These are phyloP conservation scores for Brettanomyces sp. DNA, from an alignment of 805 yeast genomes.

Conservation along the genomic window DNA sequence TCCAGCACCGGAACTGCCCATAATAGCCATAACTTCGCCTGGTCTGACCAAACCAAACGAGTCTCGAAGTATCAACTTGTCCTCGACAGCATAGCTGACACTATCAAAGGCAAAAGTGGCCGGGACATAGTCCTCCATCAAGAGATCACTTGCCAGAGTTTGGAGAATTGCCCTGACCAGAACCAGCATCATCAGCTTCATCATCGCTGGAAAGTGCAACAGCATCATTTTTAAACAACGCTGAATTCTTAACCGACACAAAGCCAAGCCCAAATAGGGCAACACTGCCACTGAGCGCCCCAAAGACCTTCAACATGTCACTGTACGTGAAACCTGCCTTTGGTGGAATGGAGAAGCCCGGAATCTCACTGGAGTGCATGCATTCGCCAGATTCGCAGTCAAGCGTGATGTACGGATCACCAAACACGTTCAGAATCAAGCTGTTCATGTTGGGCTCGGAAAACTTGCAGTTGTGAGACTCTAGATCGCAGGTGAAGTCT, in stretches of 20 bases:
- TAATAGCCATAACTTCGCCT: conserved; percentile 84
- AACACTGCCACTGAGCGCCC: conserved; percentile 33
- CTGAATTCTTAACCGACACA: conserved; percentile 48
- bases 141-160: conserved; percentile 23
- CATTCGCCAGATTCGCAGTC: conserved; percentile 85
- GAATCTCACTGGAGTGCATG: conserved; percentile 83
- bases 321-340: conserved; percentile 33
- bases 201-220: conserved; percentile 19
- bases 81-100: conserved; percentile 51
- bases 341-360: conserved; percentile 74
- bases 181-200: conserved; percentile 25
- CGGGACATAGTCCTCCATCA: conserved; percentile 49
- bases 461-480: conserved; percentile 56
- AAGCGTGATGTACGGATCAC: conserved; percentile 84
- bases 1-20: conserved; percentile 99
- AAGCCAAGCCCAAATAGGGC: conserved; percentile 33
- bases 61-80: conserved; percentile 45
- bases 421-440: conserved; percentile 80
- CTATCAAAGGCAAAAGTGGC: conserved; percentile 70
- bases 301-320: conserved; percentile 37
- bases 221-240: conserved; percentile 37
- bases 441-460: conserved; percentile 96
- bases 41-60: conserved; percentile 76
- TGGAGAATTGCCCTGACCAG: conserved; percentile 6
- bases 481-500: conserved; percentile 71